Evolutionary conservation across 2,329 filamentous ascomycete species (phyloP), one percentile per base, ranked within the genome.

Genomic region (Calycina marina): DNA sequence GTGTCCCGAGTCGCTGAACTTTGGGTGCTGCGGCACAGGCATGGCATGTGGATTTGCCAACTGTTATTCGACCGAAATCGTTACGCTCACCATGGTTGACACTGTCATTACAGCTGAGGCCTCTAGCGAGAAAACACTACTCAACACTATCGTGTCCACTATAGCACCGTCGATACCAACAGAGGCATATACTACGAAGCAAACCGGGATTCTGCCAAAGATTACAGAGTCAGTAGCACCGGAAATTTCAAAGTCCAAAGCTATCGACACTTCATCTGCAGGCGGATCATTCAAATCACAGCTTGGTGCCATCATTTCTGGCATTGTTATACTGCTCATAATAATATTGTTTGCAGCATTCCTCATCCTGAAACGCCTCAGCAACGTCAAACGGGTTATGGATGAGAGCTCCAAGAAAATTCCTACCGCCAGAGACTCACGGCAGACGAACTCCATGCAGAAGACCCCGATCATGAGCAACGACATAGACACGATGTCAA

Each of bases 281-380:
- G 47, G 49, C 3, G 39, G 50, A 13, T 43, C 44, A 14, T 46
- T 37, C 5, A 29, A 41, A n/a, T 14, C 25, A 12, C 54, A 61
- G 15, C 51, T 73, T 2, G 67, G 62, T 3, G 69, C 69, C 2
- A 68, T 72, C 14, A 57, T 72, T 18, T 63, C 59, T 2, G 68
- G 65, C 1, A 61, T 61, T 9, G 52, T 66, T 3, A 57, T 55
- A 0, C 46, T 72, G 8, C 51, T 73, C 2, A 34, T 67, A 1
- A 52, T 62, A 15, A 55, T 71, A 8, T 24, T 72, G 4, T 51
- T 58, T 2, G 58, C 58, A 0, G 55, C 65, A 2, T 62, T 56
- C 37, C 50, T 69, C 30, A 60, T 72, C 28, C 55, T 72, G 28
- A 57, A 62, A 2, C 61, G 60, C 6, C 56, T 72, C 11, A 67